Evolutionary conservation across 495 filamentous ascomycete genomes (phyloP).

Genomic region (Barbatosphaeria neglecta): DNA sequence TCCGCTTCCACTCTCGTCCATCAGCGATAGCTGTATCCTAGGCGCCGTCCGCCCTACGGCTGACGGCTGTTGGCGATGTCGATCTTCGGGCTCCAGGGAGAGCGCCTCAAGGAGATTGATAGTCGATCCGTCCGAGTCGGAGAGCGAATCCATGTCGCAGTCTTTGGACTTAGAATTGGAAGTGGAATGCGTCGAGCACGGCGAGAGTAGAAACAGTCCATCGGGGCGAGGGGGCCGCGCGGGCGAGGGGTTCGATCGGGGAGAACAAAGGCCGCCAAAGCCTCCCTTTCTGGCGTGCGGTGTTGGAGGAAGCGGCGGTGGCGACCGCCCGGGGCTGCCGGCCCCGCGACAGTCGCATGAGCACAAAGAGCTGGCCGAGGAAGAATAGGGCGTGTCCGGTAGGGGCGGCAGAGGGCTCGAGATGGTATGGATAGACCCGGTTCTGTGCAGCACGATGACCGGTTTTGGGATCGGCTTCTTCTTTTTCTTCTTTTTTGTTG

Average conservation of each 20-base stretch:
- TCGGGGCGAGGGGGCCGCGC: neutral
- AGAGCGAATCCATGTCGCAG: neutral
- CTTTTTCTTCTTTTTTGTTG: slow-evolving; percentile 2
- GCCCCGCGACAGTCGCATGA: slow-evolving; percentile 21
- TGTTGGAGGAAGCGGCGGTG: too few species aligned
- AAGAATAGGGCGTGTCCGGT: slow-evolving; percentile 29
- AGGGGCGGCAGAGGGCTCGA: slow-evolving; percentile 25
- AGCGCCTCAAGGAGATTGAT: slow-evolving; percentile 14
- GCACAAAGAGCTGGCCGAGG: slow-evolving; percentile 37
- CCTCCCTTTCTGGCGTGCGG: slow-evolving; percentile 10
- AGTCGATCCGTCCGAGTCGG: slow-evolving; percentile 7
- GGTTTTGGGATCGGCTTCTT: slow-evolving; percentile 16
- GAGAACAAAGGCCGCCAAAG: slow-evolving; percentile 2
- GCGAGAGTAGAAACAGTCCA: neutral
- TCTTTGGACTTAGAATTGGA: neutral
- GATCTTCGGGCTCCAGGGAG: slow-evolving; percentile 9
- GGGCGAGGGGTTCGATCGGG: neutral
- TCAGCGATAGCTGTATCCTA: neutral
- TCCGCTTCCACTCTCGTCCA: slow-evolving; percentile 6
- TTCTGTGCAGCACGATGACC: slow-evolving; percentile 24
- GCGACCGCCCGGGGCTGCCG: slow-evolving; percentile 12
- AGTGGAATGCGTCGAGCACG: too few species aligned
- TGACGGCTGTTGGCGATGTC: neutral
- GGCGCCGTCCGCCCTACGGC: neutral
- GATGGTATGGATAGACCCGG: slow-evolving; percentile 29